phyloP scores from a whole-genome alignment of 306 rosid species.

The Spatholobus suberectus region DNA sequence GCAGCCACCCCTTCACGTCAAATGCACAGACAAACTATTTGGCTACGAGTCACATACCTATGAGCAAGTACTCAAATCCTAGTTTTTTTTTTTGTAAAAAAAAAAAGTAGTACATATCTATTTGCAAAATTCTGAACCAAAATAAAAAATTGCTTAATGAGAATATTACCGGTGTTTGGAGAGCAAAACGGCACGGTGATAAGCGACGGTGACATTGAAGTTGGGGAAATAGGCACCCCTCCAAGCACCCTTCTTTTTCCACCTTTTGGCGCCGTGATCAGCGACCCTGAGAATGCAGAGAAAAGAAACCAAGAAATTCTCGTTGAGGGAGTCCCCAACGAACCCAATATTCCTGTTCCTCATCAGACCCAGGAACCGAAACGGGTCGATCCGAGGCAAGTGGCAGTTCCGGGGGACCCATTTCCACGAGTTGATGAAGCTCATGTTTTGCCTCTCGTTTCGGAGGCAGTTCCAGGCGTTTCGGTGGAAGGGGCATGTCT shows the following conservation, averaged over 20 bases:
- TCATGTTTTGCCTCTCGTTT: slow-evolving; percentile 74
- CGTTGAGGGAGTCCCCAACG: slow-evolving; percentile 87
- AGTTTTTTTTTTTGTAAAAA: too few relatives aligned
- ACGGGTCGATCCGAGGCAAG: slow-evolving; percentile 70
- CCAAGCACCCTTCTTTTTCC: slow-evolving; percentile 96
- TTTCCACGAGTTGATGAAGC: slow-evolving; percentile 75
- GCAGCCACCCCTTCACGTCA: background rate
- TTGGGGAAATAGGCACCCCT: slow-evolving; percentile 89
- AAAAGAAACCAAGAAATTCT: slow-evolving; percentile 80
- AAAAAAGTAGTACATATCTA: background rate
- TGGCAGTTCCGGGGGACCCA: slow-evolving; percentile 74
- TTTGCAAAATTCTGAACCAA: background rate
- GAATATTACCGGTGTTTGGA: slow-evolving; percentile 71
- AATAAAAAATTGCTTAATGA: background rate
- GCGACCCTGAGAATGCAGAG: slow-evolving; percentile 75
- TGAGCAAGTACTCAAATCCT: background rate
- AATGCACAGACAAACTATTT: background rate
- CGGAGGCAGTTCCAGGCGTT: slow-evolving; percentile 92
- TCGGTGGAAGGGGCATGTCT: slow-evolving; percentile 83
- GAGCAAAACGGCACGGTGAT: slow-evolving; percentile 92
- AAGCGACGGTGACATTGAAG: slow-evolving; percentile 77
- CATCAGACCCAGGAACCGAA: slow-evolving; percentile 63
- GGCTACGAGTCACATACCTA: background rate
- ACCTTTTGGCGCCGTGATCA: slow-evolving; percentile 72
- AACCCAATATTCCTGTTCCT: slow-evolving; percentile 80